These are phyloP conservation scores for Dendrobium officinale DNA, from an alignment of 106 monocot genomes.

Conservation along the genomic window DNA sequence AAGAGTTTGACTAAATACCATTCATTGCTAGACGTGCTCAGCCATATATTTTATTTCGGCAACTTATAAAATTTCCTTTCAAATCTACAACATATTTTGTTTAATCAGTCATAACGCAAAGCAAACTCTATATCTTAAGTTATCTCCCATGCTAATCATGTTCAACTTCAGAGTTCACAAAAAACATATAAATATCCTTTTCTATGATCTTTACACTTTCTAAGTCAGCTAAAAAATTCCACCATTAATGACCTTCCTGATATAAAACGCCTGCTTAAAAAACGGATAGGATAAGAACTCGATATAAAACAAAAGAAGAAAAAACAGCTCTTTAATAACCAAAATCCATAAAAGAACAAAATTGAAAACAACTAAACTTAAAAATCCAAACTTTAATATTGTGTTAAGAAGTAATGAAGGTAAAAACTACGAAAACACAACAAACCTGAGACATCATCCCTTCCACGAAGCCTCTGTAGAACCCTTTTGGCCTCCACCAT, in stretches of 20 bases:
- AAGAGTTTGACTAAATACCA: neutral
- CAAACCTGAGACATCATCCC: conserved; percentile 30
- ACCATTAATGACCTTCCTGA: too few relatives aligned
- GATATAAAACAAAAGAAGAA: neutral
- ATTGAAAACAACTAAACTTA: neutral
- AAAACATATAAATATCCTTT: too few relatives aligned
- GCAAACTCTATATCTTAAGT: neutral
- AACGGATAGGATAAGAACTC: neutral
- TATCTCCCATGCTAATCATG: too few relatives aligned
- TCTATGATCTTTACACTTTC: too few relatives aligned
- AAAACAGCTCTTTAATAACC: too few relatives aligned
- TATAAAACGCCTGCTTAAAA: neutral
- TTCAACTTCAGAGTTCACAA: too few relatives aligned
- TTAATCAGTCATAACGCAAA: neutral
- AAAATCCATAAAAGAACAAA: neutral
- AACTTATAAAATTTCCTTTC: neutral
- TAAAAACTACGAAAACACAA: neutral
- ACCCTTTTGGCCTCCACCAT: conserved; percentile 31
- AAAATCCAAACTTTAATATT: neutral
- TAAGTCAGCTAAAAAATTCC: neutral
- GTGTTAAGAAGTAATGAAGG: neutral
- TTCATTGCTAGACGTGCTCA: neutral
- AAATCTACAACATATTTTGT: neutral
- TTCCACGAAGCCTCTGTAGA: conserved; percentile 24
- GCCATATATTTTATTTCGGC: neutral